Evolutionary conservation across 441 rosid species (phyloP), one percentile per base, ranked within the genome.

Genomic region (Lepidium campestre): DNA sequence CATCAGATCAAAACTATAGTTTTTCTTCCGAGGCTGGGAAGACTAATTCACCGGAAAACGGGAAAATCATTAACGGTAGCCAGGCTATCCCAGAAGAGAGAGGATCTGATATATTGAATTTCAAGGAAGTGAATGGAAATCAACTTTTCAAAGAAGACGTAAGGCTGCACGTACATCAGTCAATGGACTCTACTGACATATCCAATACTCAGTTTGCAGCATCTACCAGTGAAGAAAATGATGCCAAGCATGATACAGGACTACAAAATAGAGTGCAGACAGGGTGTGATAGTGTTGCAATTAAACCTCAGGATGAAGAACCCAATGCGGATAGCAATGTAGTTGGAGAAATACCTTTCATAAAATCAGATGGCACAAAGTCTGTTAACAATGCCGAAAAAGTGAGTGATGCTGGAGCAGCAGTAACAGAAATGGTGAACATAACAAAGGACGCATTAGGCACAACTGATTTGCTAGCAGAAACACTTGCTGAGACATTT

Each of bases 401-500:
- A 34, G 39, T 34, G 61, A 48, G 68, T 39, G 55, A 55, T 41
- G 49, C 15, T 12, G 78, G 37, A 61, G 54, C 57, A 62, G 53
- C 73, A 17, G 37, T 63, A 62, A 29, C 76, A 45, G 57, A 73
- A 64, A 69, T 72, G 64, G 58, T 59, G 57, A 76, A 79, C 68
- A 40, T 79, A 77, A 60, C 64, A 34, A 45, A 59, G 67, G 45
- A 45, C 45, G 50, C 65, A 47, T 46, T 62, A 48, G 57, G 41
- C 42, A 17, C 82, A 56, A 64, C 69, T 76, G 80, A 71, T 71
- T 46, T 79, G 58, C 14, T 74, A 52, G 79, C 70, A 57, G 85
- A 76, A 69, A 75, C 79, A 18, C 73, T 79, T 59, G 83, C 82
- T 19, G 96, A 93, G 78, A 82, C 85, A 20, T 89, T 86, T 73